Base-by-base conservation (phyloP, 306 rosid genomes). In the Cicer cuneatum region DNA sequence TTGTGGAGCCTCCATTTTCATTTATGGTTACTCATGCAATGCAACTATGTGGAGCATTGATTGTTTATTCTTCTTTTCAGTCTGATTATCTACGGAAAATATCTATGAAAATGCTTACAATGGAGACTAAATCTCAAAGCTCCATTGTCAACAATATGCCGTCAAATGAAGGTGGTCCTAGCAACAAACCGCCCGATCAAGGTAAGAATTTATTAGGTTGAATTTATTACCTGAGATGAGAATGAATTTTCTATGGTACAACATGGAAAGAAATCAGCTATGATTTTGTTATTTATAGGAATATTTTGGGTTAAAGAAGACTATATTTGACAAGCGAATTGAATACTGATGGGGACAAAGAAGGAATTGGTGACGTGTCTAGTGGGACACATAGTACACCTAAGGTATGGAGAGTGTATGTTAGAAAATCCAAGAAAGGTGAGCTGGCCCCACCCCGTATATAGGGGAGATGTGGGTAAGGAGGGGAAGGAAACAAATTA, bases 81-180 rank as follows among this genome's bases (percentile, higher is more conserved):
- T 29, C 74, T 56, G 85, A 84, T 78, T 84, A 84, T 74, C 67
- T 84, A 11, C 64, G 76, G 56, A 74, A 74, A 78, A 84, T 84
- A 56, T 69, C 83, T 49, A 5, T 73, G 78, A 81, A 74, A 68
- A 84, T 84, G 85, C 76, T 81, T 24, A 73, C 81, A 10, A 84
- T 84, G 94, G 97, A 89, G 76, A 77, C 33, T 15, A 89, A 76
- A 79, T 80, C 92, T 59, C 90, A 84, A 84, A 81, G 38, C 39
- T 8, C 84, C 11, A 42, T 75, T 58, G 74, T 74, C 46, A 87
- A 29, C 74, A 63, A 19, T 71, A 83, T 72, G 82, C 21, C 79
- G 49, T 19, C 86, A 72, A 90, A 82, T 83, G 66, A 86, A 62
- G 85, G 52, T 45, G 86, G 86, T 64, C 33, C 83, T 76, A 75